Percentiles rank a stretch among this genome's conserved stretches.
Evolutionary conservation across 805 yeast genomes (phyloP).

Genomic region (Monosporozyma servazzii): DNA sequence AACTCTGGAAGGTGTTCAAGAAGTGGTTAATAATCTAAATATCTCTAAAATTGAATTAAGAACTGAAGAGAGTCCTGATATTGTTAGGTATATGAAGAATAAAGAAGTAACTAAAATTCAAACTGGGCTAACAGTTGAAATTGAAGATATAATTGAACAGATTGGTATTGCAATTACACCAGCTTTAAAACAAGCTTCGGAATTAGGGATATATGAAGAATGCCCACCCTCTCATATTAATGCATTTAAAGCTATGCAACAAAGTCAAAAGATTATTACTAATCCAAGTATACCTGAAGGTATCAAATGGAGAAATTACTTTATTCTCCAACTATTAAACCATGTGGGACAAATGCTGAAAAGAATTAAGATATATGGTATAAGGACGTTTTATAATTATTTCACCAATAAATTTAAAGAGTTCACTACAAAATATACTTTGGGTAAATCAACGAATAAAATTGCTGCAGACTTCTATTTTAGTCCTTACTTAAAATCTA

Average conservation of each 20-base stretch:
- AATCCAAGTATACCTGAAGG: constrained; percentile 57
- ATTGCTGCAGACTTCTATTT: constrained; percentile 53
- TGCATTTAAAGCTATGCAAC: constrained; percentile 62
- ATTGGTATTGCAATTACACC: constrained; percentile 63
- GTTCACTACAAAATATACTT: constrained; percentile 47
- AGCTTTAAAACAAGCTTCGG: constrained; percentile 51
- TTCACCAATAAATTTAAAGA: constrained; percentile 50
- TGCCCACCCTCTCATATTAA: constrained; percentile 61
- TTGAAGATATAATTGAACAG: constrained; percentile 44
- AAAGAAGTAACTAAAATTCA: constrained; percentile 53
- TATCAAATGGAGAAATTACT: constrained; percentile 62
- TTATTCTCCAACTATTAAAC: constrained; percentile 45
- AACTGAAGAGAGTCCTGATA: constrained; percentile 77
- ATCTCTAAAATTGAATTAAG: constrained; percentile 78
- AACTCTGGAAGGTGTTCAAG: constrained; percentile 79
- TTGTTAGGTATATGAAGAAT: constrained; percentile 64
- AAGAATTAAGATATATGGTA: constrained; percentile 72
- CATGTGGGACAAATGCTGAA: constrained; percentile 64
- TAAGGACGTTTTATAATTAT: constrained; percentile 63
- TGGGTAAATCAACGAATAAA: constrained; percentile 56
- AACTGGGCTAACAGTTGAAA: constrained; percentile 46
- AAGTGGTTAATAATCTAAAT: constrained; percentile 59
- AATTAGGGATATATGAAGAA: constrained; percentile 51
- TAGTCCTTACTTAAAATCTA: constrained; percentile 37
- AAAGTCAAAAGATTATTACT: constrained; percentile 46